Evolutionary conservation across 208 protist species (phyloP), one percentile per base, ranked within the genome.

Genomic region (Trypanosoma theileri): DNA sequence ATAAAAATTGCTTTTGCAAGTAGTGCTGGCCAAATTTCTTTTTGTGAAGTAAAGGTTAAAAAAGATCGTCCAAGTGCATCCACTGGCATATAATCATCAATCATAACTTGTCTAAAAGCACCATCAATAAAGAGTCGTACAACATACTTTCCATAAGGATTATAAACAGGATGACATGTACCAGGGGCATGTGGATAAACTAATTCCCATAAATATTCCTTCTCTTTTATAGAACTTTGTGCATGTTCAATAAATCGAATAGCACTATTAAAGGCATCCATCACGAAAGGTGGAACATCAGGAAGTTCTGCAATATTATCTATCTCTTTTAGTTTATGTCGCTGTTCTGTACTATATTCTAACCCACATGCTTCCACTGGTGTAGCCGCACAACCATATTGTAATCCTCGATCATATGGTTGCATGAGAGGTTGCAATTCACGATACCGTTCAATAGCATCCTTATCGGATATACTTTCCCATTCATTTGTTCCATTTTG

Each of bases 121-220:
- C 93, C 93, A 22, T 91, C 80, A 58, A 96, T 71, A 59, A 91
- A 97, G 14, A 97, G 79, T 75, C 90, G 91, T 68, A 97, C 93
- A 14, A 75, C 80, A 67, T 97, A 97, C 75, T 96, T 96, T 22
- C 93, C 93, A 53, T 81, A 80, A 1, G 93, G 92, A 69, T 97
- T 97, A 81, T 96, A 97, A 11, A 96, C 87, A 11, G 92, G 92
- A 57, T 95, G 88, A 45, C 74, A 85, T 16, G 88, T 92, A 6
- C 78, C 86, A 2, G 86, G 82, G 14, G 82, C 89, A 56, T 96
- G 86, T 2, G 90, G 89, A 72, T 96, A 81, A 19, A 97, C 83
- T 21, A 97, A 74, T 74, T 97, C 89, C 90, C 92, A 97, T 45
- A 95, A 66, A 68, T 97, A 97, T 42, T 80, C 40, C 10, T 87